Evolutionary conservation across 2,329 filamentous ascomycete genomes (phyloP).

Genomic region (Aspergillus luchuensis): DNA sequence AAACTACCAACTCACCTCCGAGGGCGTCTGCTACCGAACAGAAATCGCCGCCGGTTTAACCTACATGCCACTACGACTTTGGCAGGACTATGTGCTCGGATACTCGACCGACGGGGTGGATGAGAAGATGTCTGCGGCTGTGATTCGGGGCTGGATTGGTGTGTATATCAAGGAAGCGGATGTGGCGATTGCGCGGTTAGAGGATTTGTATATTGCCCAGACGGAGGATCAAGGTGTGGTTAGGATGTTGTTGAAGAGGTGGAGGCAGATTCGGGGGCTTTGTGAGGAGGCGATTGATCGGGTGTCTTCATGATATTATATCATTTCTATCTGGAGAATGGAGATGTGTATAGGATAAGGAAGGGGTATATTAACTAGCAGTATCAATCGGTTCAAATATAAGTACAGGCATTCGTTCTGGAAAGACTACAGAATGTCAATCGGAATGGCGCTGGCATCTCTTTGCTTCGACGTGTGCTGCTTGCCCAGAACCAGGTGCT

Average conservation of each 20-base stretch:
- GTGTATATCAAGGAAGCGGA: constrained; percentile 40
- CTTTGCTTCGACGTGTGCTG: constrained; percentile 46
- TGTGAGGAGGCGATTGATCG: constrained; percentile 31
- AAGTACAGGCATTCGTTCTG: not conserved
- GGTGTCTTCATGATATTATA: constrained; percentile 23
- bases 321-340: not conserved
- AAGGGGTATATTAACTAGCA: not conserved
- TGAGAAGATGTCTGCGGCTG: constrained; percentile 31
- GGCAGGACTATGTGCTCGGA: constrained; percentile 44
- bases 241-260: constrained; percentile 37
- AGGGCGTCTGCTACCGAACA: constrained; percentile 47
- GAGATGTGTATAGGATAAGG: not conserved
- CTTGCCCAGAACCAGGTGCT: constrained; percentile 74
- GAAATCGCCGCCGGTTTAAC: constrained; percentile 45
- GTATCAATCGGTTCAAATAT: not conserved
- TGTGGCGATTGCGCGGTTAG: constrained; percentile 28
- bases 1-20: constrained; percentile 44
- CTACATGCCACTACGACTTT: constrained; percentile 43
- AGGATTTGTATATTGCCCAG: constrained; percentile 8
- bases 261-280: constrained; percentile 42
- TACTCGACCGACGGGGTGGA: constrained; percentile 34
- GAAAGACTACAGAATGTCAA: constrained; percentile 21
- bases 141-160: constrained; percentile 41
- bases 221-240: constrained; percentile 26
- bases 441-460: constrained; percentile 36